These are phyloP conservation scores for Aphanomyces euteiches DNA, from an alignment of 352 stramenopile species.

Conservation along the genomic window DNA sequence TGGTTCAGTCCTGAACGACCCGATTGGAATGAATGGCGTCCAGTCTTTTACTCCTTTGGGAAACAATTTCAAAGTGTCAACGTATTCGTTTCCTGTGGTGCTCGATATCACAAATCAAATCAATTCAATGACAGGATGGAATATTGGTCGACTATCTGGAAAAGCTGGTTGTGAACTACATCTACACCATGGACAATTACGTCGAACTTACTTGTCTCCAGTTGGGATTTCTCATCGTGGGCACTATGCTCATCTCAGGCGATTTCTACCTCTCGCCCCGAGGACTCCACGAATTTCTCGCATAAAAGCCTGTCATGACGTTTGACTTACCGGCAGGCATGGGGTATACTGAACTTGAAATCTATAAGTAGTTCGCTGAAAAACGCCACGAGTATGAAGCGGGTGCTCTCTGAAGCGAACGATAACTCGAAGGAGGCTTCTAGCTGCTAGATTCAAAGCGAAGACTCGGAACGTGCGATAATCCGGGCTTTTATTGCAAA, in stretches of 20 bases:
- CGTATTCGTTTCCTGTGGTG: too few relatives aligned
- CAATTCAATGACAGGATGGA: background rate
- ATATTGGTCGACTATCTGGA: background rate
- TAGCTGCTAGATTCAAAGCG: too few relatives aligned
- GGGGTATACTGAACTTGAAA: too few relatives aligned
- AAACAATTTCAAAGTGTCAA: too few relatives aligned
- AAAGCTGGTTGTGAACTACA: background rate
- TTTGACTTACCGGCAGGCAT: background rate
- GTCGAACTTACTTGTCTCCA: constrained; percentile 3
- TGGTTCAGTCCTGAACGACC: background rate
- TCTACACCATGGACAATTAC: constrained; percentile 11
- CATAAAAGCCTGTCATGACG: background rate
- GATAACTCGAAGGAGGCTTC: too few relatives aligned
- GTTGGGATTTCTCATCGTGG: background rate
- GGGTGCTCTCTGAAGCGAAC: too few relatives aligned
- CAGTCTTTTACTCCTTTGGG: background rate
- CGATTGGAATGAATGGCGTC: constrained; percentile 17
- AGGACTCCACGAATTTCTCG: background rate
- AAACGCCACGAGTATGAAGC: too few relatives aligned
- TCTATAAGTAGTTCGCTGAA: too few relatives aligned
- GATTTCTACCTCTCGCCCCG: background rate
- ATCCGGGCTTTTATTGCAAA: too few relatives aligned
- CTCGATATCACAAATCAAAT: too few relatives aligned
- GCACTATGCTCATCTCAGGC: background rate
- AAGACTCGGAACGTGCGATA: too few relatives aligned